Conservation (phyloP, 2,329 filamentous ascomycete species). For the Fusarium avenaceum region DNA sequence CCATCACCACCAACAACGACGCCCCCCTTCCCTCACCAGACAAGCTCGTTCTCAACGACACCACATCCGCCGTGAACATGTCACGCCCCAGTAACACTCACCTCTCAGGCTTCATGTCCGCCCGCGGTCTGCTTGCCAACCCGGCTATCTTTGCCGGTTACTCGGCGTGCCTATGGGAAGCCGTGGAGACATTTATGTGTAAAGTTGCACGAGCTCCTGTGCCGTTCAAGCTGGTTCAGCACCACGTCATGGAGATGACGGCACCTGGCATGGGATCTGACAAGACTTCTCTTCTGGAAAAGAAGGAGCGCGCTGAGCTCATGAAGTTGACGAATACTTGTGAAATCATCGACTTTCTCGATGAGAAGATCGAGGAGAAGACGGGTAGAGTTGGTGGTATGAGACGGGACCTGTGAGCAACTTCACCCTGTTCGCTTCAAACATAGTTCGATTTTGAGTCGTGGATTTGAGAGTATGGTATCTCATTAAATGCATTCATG, state of each 20-base stretch:
- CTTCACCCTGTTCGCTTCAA: neutral
- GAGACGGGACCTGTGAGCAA: conserved; percentile 51
- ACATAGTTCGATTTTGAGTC: neutral
- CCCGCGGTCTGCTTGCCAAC: conserved; percentile 75
- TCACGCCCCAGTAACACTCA: conserved; percentile 60
- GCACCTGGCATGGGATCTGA: conserved; percentile 67
- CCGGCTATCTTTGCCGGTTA: conserved; percentile 74
- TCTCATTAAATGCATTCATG: conserved; percentile 42
- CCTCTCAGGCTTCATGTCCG: conserved; percentile 76
- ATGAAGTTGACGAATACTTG: conserved; percentile 65
- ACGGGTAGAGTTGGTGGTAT: conserved; percentile 52
- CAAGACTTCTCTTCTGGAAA: conserved; percentile 67
- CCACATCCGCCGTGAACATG: conserved; percentile 13
- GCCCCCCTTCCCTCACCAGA: conserved; percentile 44
- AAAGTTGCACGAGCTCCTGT: conserved; percentile 69
- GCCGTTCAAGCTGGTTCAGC: conserved; percentile 73
- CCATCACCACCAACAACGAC: conserved; percentile 46
- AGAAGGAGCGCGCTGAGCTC: conserved; percentile 66
- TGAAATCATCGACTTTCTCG: conserved; percentile 72
- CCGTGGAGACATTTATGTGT: conserved; percentile 73
- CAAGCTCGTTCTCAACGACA: conserved; percentile 49
- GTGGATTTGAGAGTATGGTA: conserved; percentile 38
- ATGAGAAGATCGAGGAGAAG: conserved; percentile 61
- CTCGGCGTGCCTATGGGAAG: conserved; percentile 71
- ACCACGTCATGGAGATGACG: conserved; percentile 78